Percentiles rank a stretch among this genome's conserved stretches.
These are phyloP conservation scores for Leccinum ponderosum DNA, from an alignment of 1,284 basidiomycete species.

Conservation along the genomic window DNA sequence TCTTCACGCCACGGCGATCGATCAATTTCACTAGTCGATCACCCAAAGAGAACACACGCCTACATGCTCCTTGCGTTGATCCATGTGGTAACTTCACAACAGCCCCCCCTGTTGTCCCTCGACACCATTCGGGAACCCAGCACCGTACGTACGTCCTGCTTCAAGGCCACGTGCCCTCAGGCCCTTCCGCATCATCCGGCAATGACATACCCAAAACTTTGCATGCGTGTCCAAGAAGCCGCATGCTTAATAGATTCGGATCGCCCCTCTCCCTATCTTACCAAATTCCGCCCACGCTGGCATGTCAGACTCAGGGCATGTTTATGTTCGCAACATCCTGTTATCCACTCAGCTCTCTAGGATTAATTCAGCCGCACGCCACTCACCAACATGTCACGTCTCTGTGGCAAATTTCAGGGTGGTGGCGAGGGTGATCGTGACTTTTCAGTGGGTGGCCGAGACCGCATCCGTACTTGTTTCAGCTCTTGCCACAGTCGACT, in stretches of 20 bases:
- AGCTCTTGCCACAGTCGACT: slow-evolving; percentile 62
- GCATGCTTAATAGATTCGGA: slow-evolving; percentile 21
- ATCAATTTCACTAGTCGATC: slow-evolving; percentile 23
- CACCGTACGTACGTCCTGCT: slow-evolving; percentile 1
- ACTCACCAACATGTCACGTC: slow-evolving; percentile 13
- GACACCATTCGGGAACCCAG: slow-evolving; percentile 2
- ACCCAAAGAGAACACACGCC: slow-evolving; percentile 13
- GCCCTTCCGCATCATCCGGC: slow-evolving; percentile 2
- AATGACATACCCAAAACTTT: slow-evolving; percentile 8
- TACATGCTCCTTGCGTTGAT: slow-evolving; percentile 28
- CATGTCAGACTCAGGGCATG: slow-evolving; percentile 1
- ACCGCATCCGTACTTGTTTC: slow-evolving; percentile 49
- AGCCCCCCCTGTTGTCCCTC: slow-evolving; percentile 3
- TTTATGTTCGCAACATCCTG: slow-evolving; percentile 15
- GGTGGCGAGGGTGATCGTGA: slow-evolving; percentile 39
- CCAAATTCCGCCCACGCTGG: slow-evolving; percentile 14
- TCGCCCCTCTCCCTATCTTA: slow-evolving; percentile 7
- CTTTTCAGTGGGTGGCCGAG: slow-evolving; percentile 45
- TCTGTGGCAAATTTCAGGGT: slow-evolving; percentile 35
- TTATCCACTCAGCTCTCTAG: slow-evolving; percentile 33
- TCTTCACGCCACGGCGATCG: slow-evolving; percentile 17
- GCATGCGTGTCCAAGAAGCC: slow-evolving; percentile 12
- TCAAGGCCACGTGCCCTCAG: slow-evolving; percentile 12
- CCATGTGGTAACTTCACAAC: slow-evolving; percentile 18
- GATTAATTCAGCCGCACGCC: slow-evolving; percentile 18